Evolutionary conservation across 139 green algal species (phyloP).

Genomic region (Nannochloris sp.): DNA sequence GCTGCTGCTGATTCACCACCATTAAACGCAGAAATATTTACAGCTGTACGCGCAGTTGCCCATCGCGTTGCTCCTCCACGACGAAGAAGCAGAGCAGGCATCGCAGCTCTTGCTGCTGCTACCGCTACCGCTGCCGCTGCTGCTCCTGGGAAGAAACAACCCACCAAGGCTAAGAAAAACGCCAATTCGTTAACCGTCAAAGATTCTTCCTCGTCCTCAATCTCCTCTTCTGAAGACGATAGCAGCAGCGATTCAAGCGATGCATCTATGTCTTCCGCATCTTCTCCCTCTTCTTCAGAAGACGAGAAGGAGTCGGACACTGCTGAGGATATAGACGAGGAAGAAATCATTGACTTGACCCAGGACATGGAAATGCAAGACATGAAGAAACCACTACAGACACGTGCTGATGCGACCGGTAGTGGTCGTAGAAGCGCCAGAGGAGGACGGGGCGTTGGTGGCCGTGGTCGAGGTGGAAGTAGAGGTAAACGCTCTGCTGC

Average conservation of each 20-base stretch:
- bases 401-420: too few species aligned
- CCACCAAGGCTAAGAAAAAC: neutral
- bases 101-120: neutral
- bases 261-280: too few species aligned
- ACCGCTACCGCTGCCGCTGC: neutral
- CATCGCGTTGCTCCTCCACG: neutral
- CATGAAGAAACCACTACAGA: neutral
- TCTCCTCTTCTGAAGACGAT: neutral
- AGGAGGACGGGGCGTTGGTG: neutral
- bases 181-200: neutral
- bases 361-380: neutral
- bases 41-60: neutral
- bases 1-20: neutral
- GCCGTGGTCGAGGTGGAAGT: neutral
- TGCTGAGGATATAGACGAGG: slow-evolving; percentile 1
- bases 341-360: neutral
- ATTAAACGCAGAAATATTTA: too few species aligned
- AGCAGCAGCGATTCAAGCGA: too few species aligned
- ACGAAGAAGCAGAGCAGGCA: neutral
- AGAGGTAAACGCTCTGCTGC: too few species aligned
- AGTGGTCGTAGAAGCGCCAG: too few species aligned
- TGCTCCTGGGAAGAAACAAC: neutral
- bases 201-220: neutral
- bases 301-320: neutral
- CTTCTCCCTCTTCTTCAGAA: neutral